Evolutionary conservation across 129 eudicot species (phyloP), one percentile per base, ranked within the genome.

Genomic region (Pulicaria dysenterica): DNA sequence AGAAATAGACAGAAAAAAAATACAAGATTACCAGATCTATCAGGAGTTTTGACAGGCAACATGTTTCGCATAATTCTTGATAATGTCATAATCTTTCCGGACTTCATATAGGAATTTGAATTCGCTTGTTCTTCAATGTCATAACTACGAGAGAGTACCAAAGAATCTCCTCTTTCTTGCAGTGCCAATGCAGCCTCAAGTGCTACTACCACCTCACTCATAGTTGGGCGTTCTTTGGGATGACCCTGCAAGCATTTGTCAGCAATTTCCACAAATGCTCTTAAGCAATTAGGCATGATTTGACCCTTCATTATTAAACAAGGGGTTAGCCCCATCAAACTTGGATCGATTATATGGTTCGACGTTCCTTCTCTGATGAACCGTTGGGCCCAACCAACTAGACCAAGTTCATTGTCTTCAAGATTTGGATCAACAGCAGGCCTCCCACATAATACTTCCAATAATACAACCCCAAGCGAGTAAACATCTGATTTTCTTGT

Each of bases 371-470:
- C 80, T 69, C 45, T 74, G 14, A 75, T 70, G 69, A 70, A 74
- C 0, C 69, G 16, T 49, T 73, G 65, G 48, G 75, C 82, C 88
- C 84, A 78, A 37, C 77, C 77, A 45, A 72, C 86, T 47, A 86
- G 69, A 58, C 82, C 78, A 17, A 69, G 78, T 15, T 80, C 81
- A 8, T 86, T 79, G 47, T 77, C 83, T 9, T 46, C 80, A 36
- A 70, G 79, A 54, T 76, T 80, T 7, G 58, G 62, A 64, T 83
- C 91, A 47, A 86, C 76, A 2, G 86, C 91, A 13, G 82, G 88
- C 68, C 83, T 81, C 57, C 91, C 88, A 34, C 82, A 83, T 71
- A 86, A 70, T 8, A 72, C 86, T 69, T 83, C 91, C 59, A 83
- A 72, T 65, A 86, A 67, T 13, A 86, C 91, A 6, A 86, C 84